Conservation (phyloP, 2,329 filamentous ascomycete genomes). For the Neofusicoccum laricinum region DNA sequence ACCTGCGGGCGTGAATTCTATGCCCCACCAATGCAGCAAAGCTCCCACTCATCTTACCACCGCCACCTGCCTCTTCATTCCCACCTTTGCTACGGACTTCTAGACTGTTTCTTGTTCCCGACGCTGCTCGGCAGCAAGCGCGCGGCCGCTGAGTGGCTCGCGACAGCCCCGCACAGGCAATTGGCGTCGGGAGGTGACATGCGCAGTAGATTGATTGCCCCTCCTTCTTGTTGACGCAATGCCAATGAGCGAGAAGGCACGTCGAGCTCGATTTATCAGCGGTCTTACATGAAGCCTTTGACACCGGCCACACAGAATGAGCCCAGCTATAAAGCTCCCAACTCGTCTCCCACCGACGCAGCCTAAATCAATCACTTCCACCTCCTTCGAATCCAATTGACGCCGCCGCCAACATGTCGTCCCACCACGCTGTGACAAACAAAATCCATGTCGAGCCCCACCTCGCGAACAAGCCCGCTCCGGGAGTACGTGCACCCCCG, state of each 20-base stretch:
- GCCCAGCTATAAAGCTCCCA: background rate
- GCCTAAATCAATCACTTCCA: background rate
- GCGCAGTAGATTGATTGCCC: background rate
- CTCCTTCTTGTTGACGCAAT: background rate
- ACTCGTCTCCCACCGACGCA: background rate
- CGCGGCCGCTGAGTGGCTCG: too few species aligned
- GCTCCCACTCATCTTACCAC: background rate
- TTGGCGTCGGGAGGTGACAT: too few species aligned
- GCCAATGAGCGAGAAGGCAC: background rate
- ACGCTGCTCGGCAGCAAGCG: background rate
- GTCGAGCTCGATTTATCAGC: background rate
- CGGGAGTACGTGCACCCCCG: constrained; percentile 33
- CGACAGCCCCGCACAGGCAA: too few species aligned
- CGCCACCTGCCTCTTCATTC: background rate
- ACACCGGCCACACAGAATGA: background rate
- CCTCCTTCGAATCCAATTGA: background rate
- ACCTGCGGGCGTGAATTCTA: background rate
- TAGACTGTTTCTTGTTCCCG: background rate
- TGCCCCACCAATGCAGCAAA: background rate
- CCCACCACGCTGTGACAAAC: constrained; percentile 29
- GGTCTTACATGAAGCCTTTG: background rate
- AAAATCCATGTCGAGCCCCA: constrained; percentile 31
- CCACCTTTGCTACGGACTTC: background rate
- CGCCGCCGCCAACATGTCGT: background rate
- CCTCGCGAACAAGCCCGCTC: constrained; percentile 41